phyloP scores from a whole-genome alignment of 2,329 filamentous ascomycete species.

The Fusarium agapanthi region DNA sequence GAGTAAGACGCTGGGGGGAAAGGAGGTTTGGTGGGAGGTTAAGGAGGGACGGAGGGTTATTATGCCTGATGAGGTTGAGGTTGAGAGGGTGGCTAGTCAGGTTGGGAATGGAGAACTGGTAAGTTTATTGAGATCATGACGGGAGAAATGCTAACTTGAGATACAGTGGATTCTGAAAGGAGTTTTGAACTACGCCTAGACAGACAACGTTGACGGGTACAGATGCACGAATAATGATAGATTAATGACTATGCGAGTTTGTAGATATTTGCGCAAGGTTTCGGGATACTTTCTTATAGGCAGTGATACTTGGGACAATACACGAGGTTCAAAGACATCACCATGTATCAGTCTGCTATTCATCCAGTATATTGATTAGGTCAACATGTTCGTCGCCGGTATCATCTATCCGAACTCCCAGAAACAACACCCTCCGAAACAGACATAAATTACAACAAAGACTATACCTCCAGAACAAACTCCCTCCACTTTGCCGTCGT shows the following conservation, averaged over 20 bases:
- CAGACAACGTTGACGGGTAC: neutral
- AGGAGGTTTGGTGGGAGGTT: slow-evolving; percentile 84
- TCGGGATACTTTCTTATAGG: neutral
- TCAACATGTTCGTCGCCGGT: slow-evolving; percentile 38
- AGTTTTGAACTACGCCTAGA: slow-evolving; percentile 56
- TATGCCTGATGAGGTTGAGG: slow-evolving; percentile 81
- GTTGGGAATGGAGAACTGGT: slow-evolving; percentile 88
- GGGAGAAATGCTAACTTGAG: neutral
- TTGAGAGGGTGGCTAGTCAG: slow-evolving; percentile 75
- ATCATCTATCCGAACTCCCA: slow-evolving; percentile 40
- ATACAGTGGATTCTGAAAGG: slow-evolving; percentile 71
- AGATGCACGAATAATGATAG: slow-evolving; percentile 28
- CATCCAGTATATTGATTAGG: slow-evolving; percentile 29
- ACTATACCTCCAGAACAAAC: slow-evolving; percentile 11
- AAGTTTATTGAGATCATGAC: slow-evolving; percentile 38
- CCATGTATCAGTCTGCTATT: neutral
- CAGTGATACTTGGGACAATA: neutral
- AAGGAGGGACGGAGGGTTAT: slow-evolving; percentile 74
- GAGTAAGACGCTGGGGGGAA: slow-evolving; percentile 68
- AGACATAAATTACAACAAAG: slow-evolving; percentile 7
- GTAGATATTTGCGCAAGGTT: neutral
- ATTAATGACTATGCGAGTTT: slow-evolving; percentile 6
- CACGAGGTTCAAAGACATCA: neutral
- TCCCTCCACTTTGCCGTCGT: slow-evolving; percentile 6
- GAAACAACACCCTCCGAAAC: slow-evolving; percentile 3